phyloP scores from a whole-genome alignment of 1,139 yeast species.

The Pichia sp. region DNA sequence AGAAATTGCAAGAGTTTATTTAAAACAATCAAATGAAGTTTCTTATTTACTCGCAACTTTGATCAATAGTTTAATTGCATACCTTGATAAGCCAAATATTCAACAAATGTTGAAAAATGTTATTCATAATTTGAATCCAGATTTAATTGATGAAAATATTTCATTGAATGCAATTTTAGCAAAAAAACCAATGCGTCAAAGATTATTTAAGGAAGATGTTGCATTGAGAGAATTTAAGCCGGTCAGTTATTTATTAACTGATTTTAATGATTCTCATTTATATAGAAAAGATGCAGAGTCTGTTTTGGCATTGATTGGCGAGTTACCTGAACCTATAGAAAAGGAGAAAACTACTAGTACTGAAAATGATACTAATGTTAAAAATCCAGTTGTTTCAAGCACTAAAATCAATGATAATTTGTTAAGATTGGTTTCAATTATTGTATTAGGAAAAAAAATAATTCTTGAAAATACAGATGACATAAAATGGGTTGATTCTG shows the following conservation, averaged over 20 bases:
- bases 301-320: conserved; percentile 30
- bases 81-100: conserved; percentile 2
- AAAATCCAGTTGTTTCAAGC: conserved; percentile 8
- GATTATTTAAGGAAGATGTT: conserved; percentile 61
- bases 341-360: neutral
- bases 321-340: conserved; percentile 27
- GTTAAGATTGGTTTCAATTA: conserved; percentile 35
- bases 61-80: conserved; percentile 6
- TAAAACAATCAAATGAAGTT: conserved; percentile 28
- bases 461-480: conserved; percentile 30
- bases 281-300: conserved; percentile 27
- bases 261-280: conserved; percentile 48
- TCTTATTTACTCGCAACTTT: conserved; percentile 12
- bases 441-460: conserved; percentile 32
- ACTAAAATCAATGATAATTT: conserved; percentile 31
- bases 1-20: conserved; percentile 36
- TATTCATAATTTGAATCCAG: too few species aligned
- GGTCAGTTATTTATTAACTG: conserved; percentile 48
- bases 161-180: conserved; percentile 8
- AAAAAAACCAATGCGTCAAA: conserved; percentile 39
- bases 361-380: neutral
- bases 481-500: conserved; percentile 28
- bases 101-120: neutral
- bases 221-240: conserved; percentile 53
- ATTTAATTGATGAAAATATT: neutral